Percentiles rank a stretch among this genome's conserved stretches.
phyloP scores from a whole-genome alignment of 2,329 filamentous ascomycete genomes.

The Helotiales sp. region DNA sequence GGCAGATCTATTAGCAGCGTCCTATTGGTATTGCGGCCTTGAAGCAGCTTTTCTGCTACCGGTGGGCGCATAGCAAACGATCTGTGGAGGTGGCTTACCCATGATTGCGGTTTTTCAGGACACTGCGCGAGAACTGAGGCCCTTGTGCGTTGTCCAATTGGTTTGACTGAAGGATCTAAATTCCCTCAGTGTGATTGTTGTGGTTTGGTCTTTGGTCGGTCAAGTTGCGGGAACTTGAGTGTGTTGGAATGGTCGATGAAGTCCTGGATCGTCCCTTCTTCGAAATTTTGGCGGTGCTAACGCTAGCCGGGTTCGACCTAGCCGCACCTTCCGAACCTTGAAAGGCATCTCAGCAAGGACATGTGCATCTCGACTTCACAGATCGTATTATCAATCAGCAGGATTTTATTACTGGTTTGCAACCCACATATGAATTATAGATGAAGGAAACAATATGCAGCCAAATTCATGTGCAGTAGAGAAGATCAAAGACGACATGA shows the following conservation, averaged over 20 bases:
- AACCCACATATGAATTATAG: background rate
- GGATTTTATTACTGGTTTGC: too few species aligned
- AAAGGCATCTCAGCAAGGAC: too few species aligned
- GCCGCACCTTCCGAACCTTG: too few species aligned
- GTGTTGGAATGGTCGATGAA: constrained; percentile 14
- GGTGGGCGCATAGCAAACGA: background rate
- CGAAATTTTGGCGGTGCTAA: background rate
- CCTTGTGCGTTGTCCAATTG: constrained; percentile 33
- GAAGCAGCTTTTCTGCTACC: background rate
- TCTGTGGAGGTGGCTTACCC: constrained; percentile 46
- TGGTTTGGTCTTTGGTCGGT: constrained; percentile 9
- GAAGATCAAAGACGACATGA: constrained; percentile 31
- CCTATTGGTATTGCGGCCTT: background rate
- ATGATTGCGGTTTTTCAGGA: constrained; percentile 57
- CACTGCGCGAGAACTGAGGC: constrained; percentile 43
- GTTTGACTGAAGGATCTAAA: constrained; percentile 23
- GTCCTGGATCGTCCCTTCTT: constrained; percentile 15
- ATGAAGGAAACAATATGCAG: constrained; percentile 20
- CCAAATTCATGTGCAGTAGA: constrained; percentile 26
- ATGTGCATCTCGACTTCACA: too few species aligned
- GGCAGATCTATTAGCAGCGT: constrained; percentile 43
- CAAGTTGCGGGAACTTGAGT: constrained; percentile 27
- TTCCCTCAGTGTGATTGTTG: constrained; percentile 22
- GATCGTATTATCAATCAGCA: too few species aligned
- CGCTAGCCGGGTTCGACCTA: background rate